phyloP scores from a whole-genome alignment of 345 rosid species.

The Gossypium australe region DNA sequence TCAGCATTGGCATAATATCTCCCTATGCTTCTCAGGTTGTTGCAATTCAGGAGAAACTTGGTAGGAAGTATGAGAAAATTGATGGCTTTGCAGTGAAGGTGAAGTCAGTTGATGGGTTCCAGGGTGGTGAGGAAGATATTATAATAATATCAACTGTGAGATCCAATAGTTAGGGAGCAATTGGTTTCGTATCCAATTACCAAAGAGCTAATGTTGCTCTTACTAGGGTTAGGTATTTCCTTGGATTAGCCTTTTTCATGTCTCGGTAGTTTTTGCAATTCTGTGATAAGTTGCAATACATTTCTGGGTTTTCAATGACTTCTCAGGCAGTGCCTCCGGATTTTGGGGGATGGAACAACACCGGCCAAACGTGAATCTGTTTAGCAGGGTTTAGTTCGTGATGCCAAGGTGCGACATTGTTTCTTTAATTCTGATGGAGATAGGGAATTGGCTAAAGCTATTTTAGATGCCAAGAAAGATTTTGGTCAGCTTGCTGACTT shows the following conservation, averaged over 20 bases:
- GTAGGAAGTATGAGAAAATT: slow-evolving; percentile 3
- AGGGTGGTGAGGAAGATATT: slow-evolving; percentile 39
- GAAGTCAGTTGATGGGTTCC: slow-evolving; percentile 35
- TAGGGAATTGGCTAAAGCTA: slow-evolving; percentile 25
- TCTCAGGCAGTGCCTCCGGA: slow-evolving; percentile 45
- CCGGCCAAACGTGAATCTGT: slow-evolving; percentile 24
- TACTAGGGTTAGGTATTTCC: slow-evolving; percentile 14
- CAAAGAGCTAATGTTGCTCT: slow-evolving; percentile 34
- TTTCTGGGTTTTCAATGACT: neutral
- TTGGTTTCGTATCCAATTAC: slow-evolving; percentile 26
- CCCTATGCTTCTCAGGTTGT: slow-evolving; percentile 35
- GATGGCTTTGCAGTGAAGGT: slow-evolving; percentile 29
- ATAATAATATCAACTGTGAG: slow-evolving; percentile 40
- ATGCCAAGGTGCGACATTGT: slow-evolving; percentile 36
- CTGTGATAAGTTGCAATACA: neutral
- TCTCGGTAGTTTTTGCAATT: neutral
- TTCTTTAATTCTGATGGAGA: slow-evolving; percentile 41
- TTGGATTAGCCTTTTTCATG: neutral
- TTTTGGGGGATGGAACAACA: slow-evolving; percentile 42
- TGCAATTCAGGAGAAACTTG: slow-evolving; percentile 28
- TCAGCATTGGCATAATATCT: slow-evolving; percentile 35
- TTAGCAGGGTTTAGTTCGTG: slow-evolving; percentile 30
- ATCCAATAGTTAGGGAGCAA: slow-evolving; percentile 20
- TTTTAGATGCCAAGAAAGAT: slow-evolving; percentile 30
- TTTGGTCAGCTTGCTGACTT: slow-evolving; percentile 36